Evolutionary conservation across 805 yeast genomes (phyloP), one percentile per base, ranked within the genome.

Genomic region (Lipomyces anomalus): DNA sequence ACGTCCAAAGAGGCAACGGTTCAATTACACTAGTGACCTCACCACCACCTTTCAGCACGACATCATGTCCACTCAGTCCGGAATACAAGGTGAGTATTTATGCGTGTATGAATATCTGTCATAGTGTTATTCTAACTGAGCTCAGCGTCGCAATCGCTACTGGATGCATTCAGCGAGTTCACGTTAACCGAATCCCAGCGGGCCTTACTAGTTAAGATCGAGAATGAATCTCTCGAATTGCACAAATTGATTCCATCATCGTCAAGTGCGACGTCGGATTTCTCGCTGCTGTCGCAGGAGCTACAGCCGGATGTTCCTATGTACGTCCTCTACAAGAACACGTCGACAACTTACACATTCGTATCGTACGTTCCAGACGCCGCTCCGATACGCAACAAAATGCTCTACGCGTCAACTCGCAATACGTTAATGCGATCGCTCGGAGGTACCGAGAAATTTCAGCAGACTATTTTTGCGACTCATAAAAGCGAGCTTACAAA

Each of bases 371-470:
- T 90, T 43, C 97, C 98, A 0, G 97, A 90, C 62, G 64, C 65
- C 41, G 84, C 96, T 6, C 79, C 81, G 2, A 89, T 90, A 32
- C 75, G 88, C 47, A 73, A 75, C 46, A 92, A 90, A 63, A 92
- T 92, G 97, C 71, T 92, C 40, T 92, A 89, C 63, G 97, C 97
- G 3, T 85, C 96, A 2, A 80, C 94, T 7, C 86, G 86, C 50
- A 82, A 78, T 62, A 78, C 92, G 1, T 65, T 92, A 30, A 67
- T 84, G 45, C 78, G 84, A 55, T 81, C 82, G 51, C 70, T 90
- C 33, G n/a, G n/a, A n/a, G 96, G 96, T 6, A 58, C 68, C 16
- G 74, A 72, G 46, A 66, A 67, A 43, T 75, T 80, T 62, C 59
- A 68, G 33, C 72, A 74, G 2, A 67, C 72, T 40, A 60, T 82